Evolutionary conservation across 2,329 filamentous ascomycete species (phyloP).

Genomic region (Colletotrichum truncatum): DNA sequence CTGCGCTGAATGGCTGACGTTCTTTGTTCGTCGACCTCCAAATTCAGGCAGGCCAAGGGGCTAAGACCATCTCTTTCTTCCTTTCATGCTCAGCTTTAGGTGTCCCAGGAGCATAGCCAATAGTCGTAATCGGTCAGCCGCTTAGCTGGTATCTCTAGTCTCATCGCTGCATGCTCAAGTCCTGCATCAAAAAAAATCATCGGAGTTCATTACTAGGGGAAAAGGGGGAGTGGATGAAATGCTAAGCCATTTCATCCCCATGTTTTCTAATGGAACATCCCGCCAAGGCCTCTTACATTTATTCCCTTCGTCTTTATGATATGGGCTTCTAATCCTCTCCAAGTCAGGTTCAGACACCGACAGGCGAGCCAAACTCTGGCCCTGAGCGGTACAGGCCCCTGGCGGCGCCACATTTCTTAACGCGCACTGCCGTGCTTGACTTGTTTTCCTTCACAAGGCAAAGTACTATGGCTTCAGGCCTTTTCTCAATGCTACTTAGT

Average conservation of each 20-base stretch:
- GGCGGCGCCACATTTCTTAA: slow-evolving; percentile 1
- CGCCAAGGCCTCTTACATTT: slow-evolving; percentile 5
- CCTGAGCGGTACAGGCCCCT: slow-evolving; percentile 18
- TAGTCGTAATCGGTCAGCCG: neutral
- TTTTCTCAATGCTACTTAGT: too few relatives aligned
- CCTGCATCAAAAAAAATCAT: slow-evolving; percentile 1
- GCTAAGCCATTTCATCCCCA: neutral
- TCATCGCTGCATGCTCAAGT: neutral
- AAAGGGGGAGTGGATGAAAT: too few relatives aligned
- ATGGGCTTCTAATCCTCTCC: neutral
- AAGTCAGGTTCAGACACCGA: slow-evolving; percentile 13
- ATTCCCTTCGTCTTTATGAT: slow-evolving; percentile 8
- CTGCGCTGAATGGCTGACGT: neutral
- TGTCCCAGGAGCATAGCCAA: neutral
- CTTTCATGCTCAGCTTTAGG: neutral
- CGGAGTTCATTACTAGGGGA: too few relatives aligned
- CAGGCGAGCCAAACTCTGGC: slow-evolving; percentile 16
- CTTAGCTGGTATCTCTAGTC: neutral
- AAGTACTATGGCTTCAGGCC: neutral
- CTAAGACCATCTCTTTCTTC: neutral
- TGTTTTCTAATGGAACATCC: neutral
- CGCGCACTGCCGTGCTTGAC: neutral
- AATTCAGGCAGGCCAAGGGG: neutral
- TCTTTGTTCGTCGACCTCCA: slow-evolving; percentile 5
- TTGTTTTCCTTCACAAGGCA: neutral